Conservation (phyloP, 2,329 filamentous ascomycete genomes). For the Hymenoscyphus fructigenus region DNA sequence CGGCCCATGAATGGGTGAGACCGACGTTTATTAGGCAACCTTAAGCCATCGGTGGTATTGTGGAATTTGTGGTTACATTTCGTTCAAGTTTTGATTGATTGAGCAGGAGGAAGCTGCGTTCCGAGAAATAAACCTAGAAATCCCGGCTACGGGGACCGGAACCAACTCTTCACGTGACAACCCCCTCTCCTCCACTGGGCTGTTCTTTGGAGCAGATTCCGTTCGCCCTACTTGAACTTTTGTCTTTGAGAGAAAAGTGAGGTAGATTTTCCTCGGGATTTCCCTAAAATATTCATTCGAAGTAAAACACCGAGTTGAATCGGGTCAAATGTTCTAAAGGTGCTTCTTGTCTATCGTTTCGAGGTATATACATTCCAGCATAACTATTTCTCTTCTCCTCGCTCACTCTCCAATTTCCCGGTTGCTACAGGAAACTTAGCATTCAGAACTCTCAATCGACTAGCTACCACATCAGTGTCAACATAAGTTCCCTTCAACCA, state of each 20-base stretch:
- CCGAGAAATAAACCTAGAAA: neutral
- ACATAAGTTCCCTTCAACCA: conserved; percentile 89
- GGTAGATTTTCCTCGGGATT: no score
- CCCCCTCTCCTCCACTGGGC: no score
- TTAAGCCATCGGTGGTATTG: neutral
- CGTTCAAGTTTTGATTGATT: neutral
- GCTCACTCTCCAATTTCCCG: no score
- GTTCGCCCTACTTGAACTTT: no score
- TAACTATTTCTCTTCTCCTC: neutral
- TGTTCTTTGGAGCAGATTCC: no score
- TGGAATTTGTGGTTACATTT: neutral
- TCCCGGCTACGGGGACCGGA: neutral
- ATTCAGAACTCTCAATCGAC: conserved; percentile 43
- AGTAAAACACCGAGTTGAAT: neutral
- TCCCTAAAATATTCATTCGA: neutral
- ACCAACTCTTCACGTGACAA: neutral
- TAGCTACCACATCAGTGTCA: conserved; percentile 60
- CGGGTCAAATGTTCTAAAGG: neutral
- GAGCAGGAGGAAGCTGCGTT: neutral
- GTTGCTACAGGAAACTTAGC: neutral
- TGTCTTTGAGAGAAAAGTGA: no score
- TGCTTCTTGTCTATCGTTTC: neutral
- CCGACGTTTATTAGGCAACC: neutral
- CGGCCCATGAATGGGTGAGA: neutral
- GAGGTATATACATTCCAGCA: neutral